A percentile compares a stretch with the other conserved stretches of the same genome.
These are phyloP conservation scores for Scenedesmus sp. DNA, from an alignment of 163 green algal species.

Conservation along the genomic window DNA sequence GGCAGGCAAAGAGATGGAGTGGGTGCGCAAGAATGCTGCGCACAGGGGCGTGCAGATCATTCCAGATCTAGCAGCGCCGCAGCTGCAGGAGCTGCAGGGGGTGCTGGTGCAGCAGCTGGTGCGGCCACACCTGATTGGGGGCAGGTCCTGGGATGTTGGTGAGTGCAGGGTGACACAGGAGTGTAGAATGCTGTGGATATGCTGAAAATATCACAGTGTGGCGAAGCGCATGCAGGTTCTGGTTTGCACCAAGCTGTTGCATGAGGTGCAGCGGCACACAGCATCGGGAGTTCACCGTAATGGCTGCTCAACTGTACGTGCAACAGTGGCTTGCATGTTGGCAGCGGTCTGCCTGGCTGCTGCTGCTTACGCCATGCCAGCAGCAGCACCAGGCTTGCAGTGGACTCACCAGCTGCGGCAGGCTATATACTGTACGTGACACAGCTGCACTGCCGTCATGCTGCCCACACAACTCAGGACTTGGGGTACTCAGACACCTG, in stretches of 20 bases:
- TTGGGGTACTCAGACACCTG: neutral
- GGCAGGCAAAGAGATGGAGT: neutral
- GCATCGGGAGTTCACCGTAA: no score
- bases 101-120: conserved; percentile 38
- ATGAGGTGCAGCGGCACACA: neutral
- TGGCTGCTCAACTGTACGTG: no score
- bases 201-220: neutral
- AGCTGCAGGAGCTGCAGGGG: neutral
- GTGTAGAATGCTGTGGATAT: neutral
- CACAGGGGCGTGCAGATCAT: conserved; percentile 21
- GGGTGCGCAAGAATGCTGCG: neutral
- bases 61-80: neutral
- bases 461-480: neutral
- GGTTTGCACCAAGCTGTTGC: neutral
- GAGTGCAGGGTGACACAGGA: neutral
- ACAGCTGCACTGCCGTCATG: neutral
- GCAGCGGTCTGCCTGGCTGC: neutral
- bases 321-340: no score
- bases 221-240: no score
- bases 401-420: neutral
- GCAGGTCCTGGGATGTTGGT: neutral
- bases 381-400: neutral
- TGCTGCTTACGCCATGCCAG: neutral
- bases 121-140: neutral
- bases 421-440: neutral